Evolutionary conservation across 306 rosid genomes (phyloP).

Genomic region (Fragaria ananassa): DNA sequence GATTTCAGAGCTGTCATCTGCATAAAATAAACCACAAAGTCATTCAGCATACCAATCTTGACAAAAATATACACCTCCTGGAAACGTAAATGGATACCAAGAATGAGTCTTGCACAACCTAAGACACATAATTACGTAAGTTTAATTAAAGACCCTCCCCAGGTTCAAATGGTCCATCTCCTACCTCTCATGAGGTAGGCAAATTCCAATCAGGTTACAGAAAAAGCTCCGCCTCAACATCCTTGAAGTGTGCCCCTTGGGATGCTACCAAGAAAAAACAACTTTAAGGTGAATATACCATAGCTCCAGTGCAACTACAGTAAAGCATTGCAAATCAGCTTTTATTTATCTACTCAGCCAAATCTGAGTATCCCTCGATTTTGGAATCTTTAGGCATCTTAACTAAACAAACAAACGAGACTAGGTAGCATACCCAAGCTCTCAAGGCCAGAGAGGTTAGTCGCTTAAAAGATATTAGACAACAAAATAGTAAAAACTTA

Average conservation of each 20-base stretch:
- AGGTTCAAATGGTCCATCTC: conserved; percentile 48
- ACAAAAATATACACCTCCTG: conserved; percentile 13
- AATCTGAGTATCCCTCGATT: neutral
- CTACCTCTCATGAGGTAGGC: conserved; percentile 88
- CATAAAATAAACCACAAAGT: conserved; percentile 19
- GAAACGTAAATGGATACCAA: conserved; percentile 27
- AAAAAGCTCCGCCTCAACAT: conserved; percentile 61
- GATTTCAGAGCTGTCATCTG: conserved; percentile 95
- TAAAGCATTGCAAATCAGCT: neutral
- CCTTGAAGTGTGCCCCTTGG: conserved; percentile 67
- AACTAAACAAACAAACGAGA: neutral
- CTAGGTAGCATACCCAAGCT: neutral
- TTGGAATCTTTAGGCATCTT: neutral
- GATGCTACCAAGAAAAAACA: conserved; percentile 71
- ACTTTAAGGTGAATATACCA: conserved; percentile 55
- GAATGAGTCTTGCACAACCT: conserved; percentile 23
- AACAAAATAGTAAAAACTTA: no score
- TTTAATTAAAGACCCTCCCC: conserved; percentile 39
- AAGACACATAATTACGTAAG: conserved; percentile 9
- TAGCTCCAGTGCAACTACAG: conserved; percentile 41
- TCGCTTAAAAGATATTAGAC: no score
- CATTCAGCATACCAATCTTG: conserved; percentile 10
- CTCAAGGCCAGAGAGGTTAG: neutral
- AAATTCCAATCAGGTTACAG: conserved; percentile 68
- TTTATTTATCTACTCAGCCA: neutral